Percentiles rank a stretch among this genome's conserved stretches.
phyloP scores from a whole-genome alignment of 2,329 filamentous ascomycete species.

The Diaporthe sp. region DNA sequence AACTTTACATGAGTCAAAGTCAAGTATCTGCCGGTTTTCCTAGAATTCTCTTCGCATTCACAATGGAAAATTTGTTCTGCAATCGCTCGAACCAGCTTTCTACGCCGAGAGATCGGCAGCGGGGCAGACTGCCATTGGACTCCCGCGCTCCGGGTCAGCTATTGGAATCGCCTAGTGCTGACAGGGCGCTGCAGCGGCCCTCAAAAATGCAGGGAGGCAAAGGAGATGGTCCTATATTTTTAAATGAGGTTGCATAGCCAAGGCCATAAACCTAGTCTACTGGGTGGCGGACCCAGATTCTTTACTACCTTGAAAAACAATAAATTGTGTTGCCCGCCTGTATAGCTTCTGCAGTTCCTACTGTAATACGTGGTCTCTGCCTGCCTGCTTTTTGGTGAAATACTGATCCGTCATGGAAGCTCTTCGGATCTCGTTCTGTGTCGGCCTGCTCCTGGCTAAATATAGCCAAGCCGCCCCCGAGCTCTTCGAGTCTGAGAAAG shows the following conservation, averaged over 20 bases:
- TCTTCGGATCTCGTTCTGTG: not conserved
- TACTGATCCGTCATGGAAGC: not conserved
- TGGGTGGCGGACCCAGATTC: not conserved
- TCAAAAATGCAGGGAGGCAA: not conserved
- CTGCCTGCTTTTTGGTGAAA: not conserved
- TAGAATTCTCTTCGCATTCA: not conserved
- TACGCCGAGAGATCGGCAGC: slow-evolving; percentile 17
- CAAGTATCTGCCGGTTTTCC: not conserved
- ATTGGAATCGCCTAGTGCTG: slow-evolving; percentile 13
- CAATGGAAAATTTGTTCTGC: not conserved
- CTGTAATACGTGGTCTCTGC: not conserved
- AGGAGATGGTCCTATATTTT: not conserved
- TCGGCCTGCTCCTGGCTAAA: not conserved
- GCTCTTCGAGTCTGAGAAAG: slow-evolving; percentile 16
- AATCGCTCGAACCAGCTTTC: not conserved
- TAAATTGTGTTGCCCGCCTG: not conserved
- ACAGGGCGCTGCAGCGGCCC: not conserved
- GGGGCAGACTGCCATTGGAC: slow-evolving; percentile 1
- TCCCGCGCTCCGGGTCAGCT: not conserved
- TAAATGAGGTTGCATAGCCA: slow-evolving; percentile 28
- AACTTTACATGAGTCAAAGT: not conserved
- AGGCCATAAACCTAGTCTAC: not conserved
- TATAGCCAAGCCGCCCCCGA: not conserved
- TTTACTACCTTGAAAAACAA: not conserved
- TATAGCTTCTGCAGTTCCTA: too few relatives aligned